These are phyloP conservation scores for Arachnomyces sp. DNA, from an alignment of 2,329 filamentous ascomycete genomes.

Conservation along the genomic window DNA sequence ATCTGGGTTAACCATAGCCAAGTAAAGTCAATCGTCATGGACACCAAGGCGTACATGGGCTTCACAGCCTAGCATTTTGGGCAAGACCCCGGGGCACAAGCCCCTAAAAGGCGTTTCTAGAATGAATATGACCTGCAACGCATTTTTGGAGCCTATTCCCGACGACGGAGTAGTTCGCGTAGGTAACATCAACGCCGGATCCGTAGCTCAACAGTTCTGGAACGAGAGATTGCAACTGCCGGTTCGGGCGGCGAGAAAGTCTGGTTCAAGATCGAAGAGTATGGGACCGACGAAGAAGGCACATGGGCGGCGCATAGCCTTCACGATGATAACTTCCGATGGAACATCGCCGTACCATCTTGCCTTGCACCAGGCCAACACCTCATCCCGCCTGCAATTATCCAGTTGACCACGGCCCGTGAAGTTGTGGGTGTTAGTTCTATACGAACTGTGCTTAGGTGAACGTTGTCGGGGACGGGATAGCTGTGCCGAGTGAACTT, in stretches of 20 bases:
- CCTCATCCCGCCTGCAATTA: background rate
- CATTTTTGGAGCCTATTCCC: background rate
- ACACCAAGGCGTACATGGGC: too few species aligned
- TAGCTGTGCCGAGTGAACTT: conserved; percentile 2
- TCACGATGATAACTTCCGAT: conserved; percentile 20
- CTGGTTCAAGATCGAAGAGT: conserved; percentile 3
- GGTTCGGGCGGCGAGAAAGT: background rate
- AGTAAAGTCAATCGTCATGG: too few species aligned
- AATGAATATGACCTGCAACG: conserved; percentile 2
- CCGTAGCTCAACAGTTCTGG: background rate
- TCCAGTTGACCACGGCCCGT: background rate
- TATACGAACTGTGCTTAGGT: conserved; percentile 13
- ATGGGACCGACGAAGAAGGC: conserved; percentile 1
- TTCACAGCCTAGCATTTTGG: too few species aligned
- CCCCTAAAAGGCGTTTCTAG: background rate
- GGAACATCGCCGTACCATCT: conserved; percentile 33
- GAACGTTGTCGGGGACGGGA: conserved; percentile 36
- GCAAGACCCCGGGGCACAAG: conserved; percentile 3
- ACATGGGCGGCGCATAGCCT: background rate
- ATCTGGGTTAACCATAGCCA: background rate
- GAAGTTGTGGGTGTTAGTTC: background rate
- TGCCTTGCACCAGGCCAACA: background rate
- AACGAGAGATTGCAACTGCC: background rate
- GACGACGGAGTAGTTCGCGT: conserved; percentile 22
- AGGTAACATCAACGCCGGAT: conserved; percentile 17